Evolutionary conservation across 345 rosid genomes (phyloP), one percentile per base, ranked within the genome.

Genomic region (Populus pruinosa): DNA sequence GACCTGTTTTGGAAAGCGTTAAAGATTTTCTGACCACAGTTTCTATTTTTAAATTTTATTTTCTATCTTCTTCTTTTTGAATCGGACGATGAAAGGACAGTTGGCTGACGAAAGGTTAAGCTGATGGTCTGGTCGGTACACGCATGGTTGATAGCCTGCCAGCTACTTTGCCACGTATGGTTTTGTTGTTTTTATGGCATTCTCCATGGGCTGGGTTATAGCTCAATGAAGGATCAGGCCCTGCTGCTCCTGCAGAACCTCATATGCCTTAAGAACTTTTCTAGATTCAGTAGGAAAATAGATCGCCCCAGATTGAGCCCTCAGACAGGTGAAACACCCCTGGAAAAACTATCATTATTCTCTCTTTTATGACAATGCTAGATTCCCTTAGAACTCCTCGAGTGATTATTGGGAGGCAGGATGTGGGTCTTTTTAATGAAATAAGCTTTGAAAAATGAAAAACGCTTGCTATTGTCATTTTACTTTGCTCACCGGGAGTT

Each of bases 61-160:
- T 18, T 49, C 33, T n/a, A 67, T 29, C 2, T 25, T 36, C 69
- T n/a, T 20, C 21, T 1, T 33, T 64, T 68, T 18, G 27, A n/a
- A 62, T 53, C 13, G 55, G 68, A 79, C 74, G 18, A 72, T 75
- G 84, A 73, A 81, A 74, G 74, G 80, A 78, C 81, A 20, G 53
- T 72, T 7, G 13, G 71, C 16, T 29, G 69, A 6, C 41, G 66
- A 62, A 69, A 67, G 23, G 7, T 33, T 61, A 18, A 59, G 38
- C 14, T 5, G 18, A 13, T 66, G 65, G 81, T 67, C 75, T 69
- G 47, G 84, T 78, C 83, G 73, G 68, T 35, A 66, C 39, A 20
- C 71, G 27, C 72, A 56, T 69, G 2, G 12, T 56, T 66, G 33
- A 29, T 3, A 55, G 70, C 44, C 56, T 44, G 67, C 5, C 77